Evolutionary conservation across 192 early-diverging fungal genomes (phyloP), one percentile per base, ranked within the genome.

Genomic region (Coemansia sp.): DNA sequence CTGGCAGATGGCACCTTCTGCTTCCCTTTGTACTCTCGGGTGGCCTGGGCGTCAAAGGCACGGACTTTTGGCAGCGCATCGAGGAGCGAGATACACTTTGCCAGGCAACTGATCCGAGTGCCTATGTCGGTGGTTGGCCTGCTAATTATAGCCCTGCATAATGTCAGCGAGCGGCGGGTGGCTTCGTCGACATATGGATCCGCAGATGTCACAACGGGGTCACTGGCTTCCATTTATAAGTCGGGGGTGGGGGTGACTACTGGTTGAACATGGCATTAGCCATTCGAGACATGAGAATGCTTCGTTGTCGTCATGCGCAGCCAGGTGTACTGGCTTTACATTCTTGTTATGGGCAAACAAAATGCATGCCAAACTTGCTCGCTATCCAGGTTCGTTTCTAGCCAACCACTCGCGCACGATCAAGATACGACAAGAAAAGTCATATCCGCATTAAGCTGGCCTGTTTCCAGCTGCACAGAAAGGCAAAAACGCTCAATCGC

Each of bases 101-200:
- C 62, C 44, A 48, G 44, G 6, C 61, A 63, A 1, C 61, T 3
- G 14, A 59, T 26, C 5, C 41, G 44, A 2, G 50, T 59, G 11
- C 10, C n/a, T n/a, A 7, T 18, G 15, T 62, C 60, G 5, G 56
- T 63, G 4, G n/a, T 17, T 18, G 68, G 56, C 18, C 40, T 63
- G 15, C 29, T 29, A 33, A 70, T 19, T 18, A 54, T 35, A 15
- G 48, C 40, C 21, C 10, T 53, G 61, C 61, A 70, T 0, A 70
- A 46, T 15, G 55, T 33, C 37, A 70, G 38, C 1, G 61, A 54
- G 3, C 55, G 32, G 21, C 26, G 59, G 1, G 66, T 57, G 0
- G 54, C 35, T 11, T 69, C 67, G 10, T 69, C 60, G 4, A 63
- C 50, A 39, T 69, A 63, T 12, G 42, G 43, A 26, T 35, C 55